phyloP scores from a whole-genome alignment of 352 stramenopile species.

The Phytophthora constricta region DNA sequence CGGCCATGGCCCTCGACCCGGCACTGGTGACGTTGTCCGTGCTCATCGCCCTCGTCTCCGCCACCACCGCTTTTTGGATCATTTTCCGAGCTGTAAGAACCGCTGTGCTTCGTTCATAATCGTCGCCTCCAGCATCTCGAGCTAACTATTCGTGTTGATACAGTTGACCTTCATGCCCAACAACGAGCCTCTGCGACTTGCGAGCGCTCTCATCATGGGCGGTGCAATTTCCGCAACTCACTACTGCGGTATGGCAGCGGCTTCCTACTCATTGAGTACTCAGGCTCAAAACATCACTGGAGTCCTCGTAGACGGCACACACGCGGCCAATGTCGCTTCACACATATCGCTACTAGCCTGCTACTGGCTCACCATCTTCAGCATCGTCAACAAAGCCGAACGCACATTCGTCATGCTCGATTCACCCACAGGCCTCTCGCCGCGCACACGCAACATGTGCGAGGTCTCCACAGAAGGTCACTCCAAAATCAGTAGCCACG shows the following conservation, averaged over 20 bases:
- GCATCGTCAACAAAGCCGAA: not conserved
- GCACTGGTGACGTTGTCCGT: slow-evolving; percentile 41
- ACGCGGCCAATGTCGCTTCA: slow-evolving; percentile 22
- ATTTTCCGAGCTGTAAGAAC: slow-evolving; percentile 44
- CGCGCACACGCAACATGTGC: too few species aligned
- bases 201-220: slow-evolving; percentile 54
- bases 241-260: slow-evolving; percentile 46
- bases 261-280: slow-evolving; percentile 28
- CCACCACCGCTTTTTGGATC: slow-evolving; percentile 56
- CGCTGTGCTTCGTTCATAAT: not conserved
- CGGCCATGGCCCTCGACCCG: slow-evolving; percentile 30
- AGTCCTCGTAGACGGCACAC: slow-evolving; percentile 29
- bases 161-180: slow-evolving; percentile 52
- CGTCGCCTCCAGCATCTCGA: too few species aligned
- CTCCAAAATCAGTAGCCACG: too few species aligned
- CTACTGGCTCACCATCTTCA: slow-evolving; percentile 43
- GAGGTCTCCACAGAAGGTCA: too few species aligned
- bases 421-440: not conserved
- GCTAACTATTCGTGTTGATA: not conserved
- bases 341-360: slow-evolving; percentile 39
- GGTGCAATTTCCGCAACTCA: slow-evolving; percentile 53
- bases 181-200: slow-evolving; percentile 37
- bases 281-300: slow-evolving; percentile 20
- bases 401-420: not conserved
- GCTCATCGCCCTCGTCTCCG: slow-evolving; percentile 45